Conservation (phyloP, 2,329 filamentous ascomycete genomes). For the Rhynchosporium secalis region DNA sequence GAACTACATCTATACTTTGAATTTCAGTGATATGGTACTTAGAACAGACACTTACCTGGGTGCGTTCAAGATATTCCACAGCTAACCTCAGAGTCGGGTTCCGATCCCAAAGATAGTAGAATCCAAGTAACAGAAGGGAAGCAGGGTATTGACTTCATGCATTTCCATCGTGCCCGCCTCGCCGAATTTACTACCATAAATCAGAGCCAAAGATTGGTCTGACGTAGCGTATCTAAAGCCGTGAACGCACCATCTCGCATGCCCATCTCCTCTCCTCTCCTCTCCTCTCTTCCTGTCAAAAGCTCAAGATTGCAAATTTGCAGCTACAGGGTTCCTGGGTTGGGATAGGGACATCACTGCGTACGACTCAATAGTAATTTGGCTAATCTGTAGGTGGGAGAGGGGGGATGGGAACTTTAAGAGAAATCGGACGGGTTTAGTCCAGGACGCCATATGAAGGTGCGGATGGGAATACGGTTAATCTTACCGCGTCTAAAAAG, state of each 20-base stretch:
- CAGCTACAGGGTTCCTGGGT: constrained; percentile 22
- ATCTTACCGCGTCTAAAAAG: constrained; percentile 23
- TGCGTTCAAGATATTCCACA: neutral
- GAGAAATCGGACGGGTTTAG: constrained; percentile 24
- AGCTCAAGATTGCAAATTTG: constrained; percentile 39
- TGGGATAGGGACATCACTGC: constrained; percentile 11
- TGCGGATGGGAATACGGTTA: constrained; percentile 22
- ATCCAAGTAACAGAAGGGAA: constrained; percentile 20
- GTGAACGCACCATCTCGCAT: constrained; percentile 43
- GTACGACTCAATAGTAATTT: neutral
- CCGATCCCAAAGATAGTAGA: constrained; percentile 16
- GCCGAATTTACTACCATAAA: constrained; percentile 4
- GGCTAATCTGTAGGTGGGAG: constrained; percentile 22
- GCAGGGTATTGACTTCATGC: constrained; percentile 21
- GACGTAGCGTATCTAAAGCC: constrained; percentile 41
- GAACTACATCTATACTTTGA: constrained; percentile 26
- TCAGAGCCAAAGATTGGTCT: constrained; percentile 26
- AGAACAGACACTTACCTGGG: neutral
- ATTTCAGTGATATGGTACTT: constrained; percentile 24
- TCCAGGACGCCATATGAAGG: constrained; percentile 24
- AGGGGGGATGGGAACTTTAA: constrained; percentile 21
- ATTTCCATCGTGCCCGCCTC: neutral
- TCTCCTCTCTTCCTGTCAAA: constrained; percentile 42
- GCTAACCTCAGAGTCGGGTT: constrained; percentile 17
- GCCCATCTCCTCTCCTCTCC: constrained; percentile 40